Evolutionary conservation across 2,329 filamentous ascomycete genomes (phyloP).

Genomic region (Trichoderma atrobrunneum): DNA sequence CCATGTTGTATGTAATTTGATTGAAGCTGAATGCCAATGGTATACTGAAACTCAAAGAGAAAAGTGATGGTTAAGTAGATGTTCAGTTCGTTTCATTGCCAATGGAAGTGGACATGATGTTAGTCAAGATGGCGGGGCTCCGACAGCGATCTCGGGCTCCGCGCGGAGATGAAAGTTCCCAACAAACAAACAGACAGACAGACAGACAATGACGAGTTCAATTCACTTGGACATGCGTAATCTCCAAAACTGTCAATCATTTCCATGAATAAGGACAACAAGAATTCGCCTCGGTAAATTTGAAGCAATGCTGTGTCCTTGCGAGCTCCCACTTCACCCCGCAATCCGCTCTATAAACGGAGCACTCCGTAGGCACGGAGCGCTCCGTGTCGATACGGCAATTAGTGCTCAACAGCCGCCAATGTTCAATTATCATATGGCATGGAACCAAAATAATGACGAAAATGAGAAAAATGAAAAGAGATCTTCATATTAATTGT

Average conservation of each 20-base stretch:
- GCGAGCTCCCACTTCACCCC: not conserved
- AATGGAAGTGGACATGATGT: not conserved
- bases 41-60: not conserved
- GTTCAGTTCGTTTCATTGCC: not conserved
- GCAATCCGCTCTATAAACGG: not conserved
- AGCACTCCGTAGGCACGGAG: too few species aligned
- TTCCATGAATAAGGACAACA: not conserved
- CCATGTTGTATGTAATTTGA: not conserved
- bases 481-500: not conserved
- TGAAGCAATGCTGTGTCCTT: not conserved
- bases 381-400: not conserved
- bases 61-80: not conserved
- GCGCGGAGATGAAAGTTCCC: not conserved
- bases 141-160: conserved; percentile 10
- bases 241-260: not conserved
- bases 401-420: not conserved
- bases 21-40: not conserved
- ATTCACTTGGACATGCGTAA: not conserved
- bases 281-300: not conserved
- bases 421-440: not conserved
- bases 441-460: not conserved
- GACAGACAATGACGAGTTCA: not conserved
- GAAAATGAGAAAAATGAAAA: not conserved
- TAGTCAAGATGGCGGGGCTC: conserved; percentile 11
- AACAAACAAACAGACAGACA: not conserved